Conservation (phyloP, 2,329 filamentous ascomycete species). For the Colletotrichum tabaci region DNA sequence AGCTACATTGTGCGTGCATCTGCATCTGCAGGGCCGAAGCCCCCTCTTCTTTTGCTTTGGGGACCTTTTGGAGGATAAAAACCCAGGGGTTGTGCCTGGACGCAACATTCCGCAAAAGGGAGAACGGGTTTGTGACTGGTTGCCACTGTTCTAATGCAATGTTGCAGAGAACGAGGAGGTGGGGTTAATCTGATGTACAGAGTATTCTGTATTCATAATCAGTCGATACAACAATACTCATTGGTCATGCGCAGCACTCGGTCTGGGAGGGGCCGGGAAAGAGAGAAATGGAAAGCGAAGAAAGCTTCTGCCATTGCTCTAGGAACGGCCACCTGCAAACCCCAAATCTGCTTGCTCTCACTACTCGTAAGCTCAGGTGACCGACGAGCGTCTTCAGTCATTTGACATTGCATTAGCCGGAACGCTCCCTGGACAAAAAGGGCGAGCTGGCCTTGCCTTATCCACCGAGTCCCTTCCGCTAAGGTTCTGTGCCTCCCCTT, state of each 20-base stretch:
- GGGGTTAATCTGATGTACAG: slow-evolving; percentile 6
- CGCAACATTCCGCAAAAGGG: slow-evolving; percentile 31
- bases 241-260: neutral
- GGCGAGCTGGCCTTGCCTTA: neutral
- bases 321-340: neutral
- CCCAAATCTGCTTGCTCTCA: neutral
- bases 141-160: slow-evolving; percentile 17
- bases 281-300: neutral
- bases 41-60: slow-evolving; percentile 18
- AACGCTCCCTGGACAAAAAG: slow-evolving; percentile 30
- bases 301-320: slow-evolving; percentile 3
- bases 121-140: slow-evolving; percentile 21
- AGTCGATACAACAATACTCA: neutral
- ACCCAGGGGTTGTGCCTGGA: slow-evolving; percentile 34
- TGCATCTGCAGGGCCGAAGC: slow-evolving; percentile 31
- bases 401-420: slow-evolving; percentile 42
- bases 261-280: neutral
- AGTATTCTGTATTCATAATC: neutral
- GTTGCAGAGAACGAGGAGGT: slow-evolving; percentile 16
- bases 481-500: slow-evolving; percentile 28
- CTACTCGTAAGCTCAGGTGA: neutral
- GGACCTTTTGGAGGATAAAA: slow-evolving; percentile 24
- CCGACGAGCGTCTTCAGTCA: slow-evolving; percentile 24
- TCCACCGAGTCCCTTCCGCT: neutral
- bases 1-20: slow-evolving; percentile 1